Evolutionary conservation across 768 basidiomycete species (phyloP).

Genomic region (Lactifluus rugatus): DNA sequence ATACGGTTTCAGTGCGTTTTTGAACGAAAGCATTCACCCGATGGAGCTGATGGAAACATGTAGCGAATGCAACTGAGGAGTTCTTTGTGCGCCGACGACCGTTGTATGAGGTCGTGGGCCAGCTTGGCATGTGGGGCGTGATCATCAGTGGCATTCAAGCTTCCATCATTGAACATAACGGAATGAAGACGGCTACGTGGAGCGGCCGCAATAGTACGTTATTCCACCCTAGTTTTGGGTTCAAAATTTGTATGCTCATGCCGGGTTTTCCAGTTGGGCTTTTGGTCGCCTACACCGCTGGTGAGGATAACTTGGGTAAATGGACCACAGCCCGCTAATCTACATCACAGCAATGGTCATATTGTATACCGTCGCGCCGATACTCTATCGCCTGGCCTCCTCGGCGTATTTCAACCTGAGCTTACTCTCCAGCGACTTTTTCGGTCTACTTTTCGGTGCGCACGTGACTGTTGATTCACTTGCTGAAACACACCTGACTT

Average conservation of each 20-base stretch:
- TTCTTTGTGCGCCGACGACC: conserved; percentile 74
- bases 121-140: conserved; percentile 78
- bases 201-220: conserved; percentile 55
- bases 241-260: conserved; percentile 5
- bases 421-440: conserved; percentile 82
- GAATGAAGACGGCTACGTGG: conserved; percentile 62
- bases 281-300: conserved; percentile 40
- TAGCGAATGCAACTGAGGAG: conserved; percentile 84
- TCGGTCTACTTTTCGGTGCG: conserved; percentile 65
- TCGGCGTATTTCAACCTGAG: conserved; percentile 81
- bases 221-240: not conserved
- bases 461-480: conserved; percentile 1
- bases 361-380: conserved; percentile 76
- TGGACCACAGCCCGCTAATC: not conserved
- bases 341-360: conserved; percentile 58
- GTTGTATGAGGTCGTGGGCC: conserved; percentile 81
- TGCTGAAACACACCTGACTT: not conserved
- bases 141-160: conserved; percentile 74
- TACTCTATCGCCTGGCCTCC: conserved; percentile 78
- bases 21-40: not conserved
- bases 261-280: conserved; percentile 35
- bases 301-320: conserved; percentile 20
- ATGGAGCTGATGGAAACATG: not conserved
- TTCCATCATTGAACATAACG: conserved; percentile 59
- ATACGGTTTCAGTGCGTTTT: conserved; percentile 70